phyloP scores from a whole-genome alignment of 495 filamentous ascomycete genomes.

The Sporormia fimetaria region DNA sequence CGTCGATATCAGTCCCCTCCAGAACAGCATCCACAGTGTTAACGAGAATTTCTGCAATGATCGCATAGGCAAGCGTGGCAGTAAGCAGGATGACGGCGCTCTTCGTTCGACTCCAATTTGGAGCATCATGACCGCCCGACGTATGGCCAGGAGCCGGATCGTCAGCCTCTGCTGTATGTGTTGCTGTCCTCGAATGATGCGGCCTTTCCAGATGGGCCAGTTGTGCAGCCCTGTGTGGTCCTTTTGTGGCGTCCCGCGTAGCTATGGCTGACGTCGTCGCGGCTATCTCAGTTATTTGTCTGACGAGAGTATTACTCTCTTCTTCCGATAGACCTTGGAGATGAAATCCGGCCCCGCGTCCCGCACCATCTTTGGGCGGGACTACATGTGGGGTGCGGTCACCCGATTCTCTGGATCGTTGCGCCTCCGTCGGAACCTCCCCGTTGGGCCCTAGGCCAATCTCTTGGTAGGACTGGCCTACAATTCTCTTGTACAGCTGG shows the following conservation, averaged over 20 bases:
- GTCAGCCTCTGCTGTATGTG: constrained; percentile 13
- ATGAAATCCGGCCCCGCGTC: constrained; percentile 32
- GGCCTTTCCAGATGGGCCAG: constrained; percentile 26
- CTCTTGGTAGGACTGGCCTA: constrained; percentile 77
- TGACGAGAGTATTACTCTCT: constrained; percentile 67
- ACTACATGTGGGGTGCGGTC: constrained; percentile 30
- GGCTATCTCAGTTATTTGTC: constrained; percentile 80
- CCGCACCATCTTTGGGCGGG: constrained; percentile 40
- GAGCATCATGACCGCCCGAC: constrained; percentile 84
- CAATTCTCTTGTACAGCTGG: constrained; percentile 81
- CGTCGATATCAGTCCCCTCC: constrained; percentile 78
- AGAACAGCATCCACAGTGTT: constrained; percentile 93
- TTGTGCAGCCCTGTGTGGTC: constrained; percentile 39
- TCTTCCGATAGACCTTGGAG: constrained; percentile 63
- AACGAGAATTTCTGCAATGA: constrained; percentile 95
- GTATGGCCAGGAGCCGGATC: constrained; percentile 26
- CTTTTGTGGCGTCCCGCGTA: constrained; percentile 59
- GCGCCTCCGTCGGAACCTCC: constrained; percentile 7
- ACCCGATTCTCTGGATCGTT: constrained; percentile 3
- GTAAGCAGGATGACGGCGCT: constrained; percentile 78
- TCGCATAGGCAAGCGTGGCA: constrained; percentile 83
- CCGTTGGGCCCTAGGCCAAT: constrained; percentile 45
- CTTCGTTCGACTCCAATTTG: constrained; percentile 92
- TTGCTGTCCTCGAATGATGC: constrained; percentile 7
- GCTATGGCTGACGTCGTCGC: constrained; percentile 85